Evolutionary conservation across 2,329 filamentous ascomycete genomes (phyloP).

Genomic region (Pseudocercospora fijiensis): DNA sequence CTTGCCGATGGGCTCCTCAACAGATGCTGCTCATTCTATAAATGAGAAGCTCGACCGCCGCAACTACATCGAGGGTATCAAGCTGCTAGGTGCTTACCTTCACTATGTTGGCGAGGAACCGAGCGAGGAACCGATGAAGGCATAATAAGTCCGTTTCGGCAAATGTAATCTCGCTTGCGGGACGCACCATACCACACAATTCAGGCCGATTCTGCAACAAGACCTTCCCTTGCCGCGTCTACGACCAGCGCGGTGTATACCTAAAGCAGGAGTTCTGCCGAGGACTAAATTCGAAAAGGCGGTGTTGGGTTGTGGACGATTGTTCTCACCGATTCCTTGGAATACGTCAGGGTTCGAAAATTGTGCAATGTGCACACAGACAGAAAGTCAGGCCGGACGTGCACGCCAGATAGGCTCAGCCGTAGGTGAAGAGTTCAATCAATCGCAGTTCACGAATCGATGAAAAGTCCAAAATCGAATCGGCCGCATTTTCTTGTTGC

Average conservation of each 20-base stretch:
- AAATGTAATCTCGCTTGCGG: background rate
- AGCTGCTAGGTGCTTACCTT: slow-evolving; percentile 89
- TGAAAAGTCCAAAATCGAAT: background rate
- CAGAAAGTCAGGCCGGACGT: background rate
- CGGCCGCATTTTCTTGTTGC: background rate
- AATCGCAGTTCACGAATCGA: background rate
- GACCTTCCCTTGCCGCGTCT: background rate
- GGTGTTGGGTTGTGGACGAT: background rate
- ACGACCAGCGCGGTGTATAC: background rate
- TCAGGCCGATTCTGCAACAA: background rate
- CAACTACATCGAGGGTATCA: slow-evolving; percentile 98
- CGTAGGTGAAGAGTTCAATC: background rate
- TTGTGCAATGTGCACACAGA: background rate
- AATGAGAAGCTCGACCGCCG: slow-evolving; percentile 97
- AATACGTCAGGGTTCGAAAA: background rate
- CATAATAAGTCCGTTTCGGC: slow-evolving; percentile 9
- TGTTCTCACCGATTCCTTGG: background rate
- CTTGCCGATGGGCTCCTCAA: slow-evolving; percentile 95
- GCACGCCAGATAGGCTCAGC: background rate
- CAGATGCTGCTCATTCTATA: slow-evolving; percentile 84
- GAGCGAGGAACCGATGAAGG: slow-evolving; percentile 70
- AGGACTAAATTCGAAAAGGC: background rate
- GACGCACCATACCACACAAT: background rate
- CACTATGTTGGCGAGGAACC: slow-evolving; percentile 95
- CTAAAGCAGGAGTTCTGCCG: background rate